Evolutionary conservation across 768 basidiomycete species (phyloP).

Genomic region (Tremella mesenterica): DNA sequence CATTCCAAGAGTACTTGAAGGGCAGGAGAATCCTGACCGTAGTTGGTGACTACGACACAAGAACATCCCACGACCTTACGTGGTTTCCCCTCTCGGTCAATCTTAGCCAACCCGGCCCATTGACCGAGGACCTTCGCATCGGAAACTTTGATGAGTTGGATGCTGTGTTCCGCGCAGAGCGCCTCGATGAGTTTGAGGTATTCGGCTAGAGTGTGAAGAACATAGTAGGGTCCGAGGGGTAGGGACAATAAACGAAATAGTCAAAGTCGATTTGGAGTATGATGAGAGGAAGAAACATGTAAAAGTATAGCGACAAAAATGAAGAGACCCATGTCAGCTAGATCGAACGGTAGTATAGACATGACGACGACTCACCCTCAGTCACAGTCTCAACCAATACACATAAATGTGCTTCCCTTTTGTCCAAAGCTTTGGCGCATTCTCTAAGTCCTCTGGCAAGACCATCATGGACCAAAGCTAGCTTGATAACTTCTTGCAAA

Average conservation of each 20-base stretch:
- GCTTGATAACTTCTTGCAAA: constrained; percentile 92
- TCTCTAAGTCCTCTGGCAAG: constrained; percentile 96
- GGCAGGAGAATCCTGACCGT: constrained; percentile 88
- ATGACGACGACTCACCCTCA: constrained; percentile 50
- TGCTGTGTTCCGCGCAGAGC: constrained; percentile 98
- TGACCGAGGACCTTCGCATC: constrained; percentile 96
- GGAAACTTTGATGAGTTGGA: constrained; percentile 97
- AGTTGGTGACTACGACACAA: constrained; percentile 91
- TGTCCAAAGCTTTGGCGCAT: constrained; percentile 95
- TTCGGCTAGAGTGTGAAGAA: constrained; percentile 70
- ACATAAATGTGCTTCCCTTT: constrained; percentile 95
- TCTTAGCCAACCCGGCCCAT: constrained; percentile 99
- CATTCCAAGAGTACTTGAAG: constrained; percentile 60
- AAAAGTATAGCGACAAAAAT: no score
- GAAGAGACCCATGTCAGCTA: constrained; percentile 1
- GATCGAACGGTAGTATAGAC: no score
- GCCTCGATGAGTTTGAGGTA: constrained; percentile 99
- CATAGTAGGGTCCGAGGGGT: no score
- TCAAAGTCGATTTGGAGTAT: no score
- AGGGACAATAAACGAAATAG: no score
- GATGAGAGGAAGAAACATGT: no score
- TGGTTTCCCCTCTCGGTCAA: constrained; percentile 97
- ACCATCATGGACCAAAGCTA: constrained; percentile 94
- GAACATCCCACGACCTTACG: constrained; percentile 64
- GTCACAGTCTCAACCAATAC: constrained; percentile 98